These are phyloP conservation scores for Quercus parvula DNA, from an alignment of 306 rosid genomes.

Conservation along the genomic window DNA sequence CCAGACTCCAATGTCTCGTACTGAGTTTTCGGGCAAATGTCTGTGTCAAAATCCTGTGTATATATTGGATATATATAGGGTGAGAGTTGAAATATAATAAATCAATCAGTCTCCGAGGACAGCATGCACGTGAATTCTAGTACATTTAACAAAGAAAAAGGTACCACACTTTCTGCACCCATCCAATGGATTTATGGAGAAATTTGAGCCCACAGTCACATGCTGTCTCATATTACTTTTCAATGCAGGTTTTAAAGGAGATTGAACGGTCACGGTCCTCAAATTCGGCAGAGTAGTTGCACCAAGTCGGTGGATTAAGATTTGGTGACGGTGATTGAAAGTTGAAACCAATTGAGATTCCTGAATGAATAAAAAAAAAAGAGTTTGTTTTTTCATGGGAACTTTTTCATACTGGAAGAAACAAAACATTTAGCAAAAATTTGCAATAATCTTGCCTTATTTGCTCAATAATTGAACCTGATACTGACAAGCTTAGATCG, in stretches of 20 bases:
- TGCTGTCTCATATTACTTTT: no score
- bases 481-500: no score
- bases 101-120: not conserved
- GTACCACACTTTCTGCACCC: not conserved
- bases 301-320: not conserved
- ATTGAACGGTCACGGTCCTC: not conserved
- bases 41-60: not conserved
- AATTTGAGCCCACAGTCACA: not conserved
- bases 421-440: no score
- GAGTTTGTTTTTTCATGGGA: no score
- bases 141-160: not conserved
- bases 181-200: not conserved
- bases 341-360: no score
- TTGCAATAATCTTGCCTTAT: no score
- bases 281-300: not conserved
- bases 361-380: no score
- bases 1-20: no score
- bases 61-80: not conserved
- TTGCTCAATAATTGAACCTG: no score
- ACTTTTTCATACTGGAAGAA: no score
- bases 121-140: not conserved
- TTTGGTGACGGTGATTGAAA: no score
- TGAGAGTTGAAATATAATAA: not conserved
- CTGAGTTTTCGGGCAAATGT: not conserved
- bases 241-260: not conserved